phyloP scores from a whole-genome alignment of 345 rosid species.

The Corymbia maculata region DNA sequence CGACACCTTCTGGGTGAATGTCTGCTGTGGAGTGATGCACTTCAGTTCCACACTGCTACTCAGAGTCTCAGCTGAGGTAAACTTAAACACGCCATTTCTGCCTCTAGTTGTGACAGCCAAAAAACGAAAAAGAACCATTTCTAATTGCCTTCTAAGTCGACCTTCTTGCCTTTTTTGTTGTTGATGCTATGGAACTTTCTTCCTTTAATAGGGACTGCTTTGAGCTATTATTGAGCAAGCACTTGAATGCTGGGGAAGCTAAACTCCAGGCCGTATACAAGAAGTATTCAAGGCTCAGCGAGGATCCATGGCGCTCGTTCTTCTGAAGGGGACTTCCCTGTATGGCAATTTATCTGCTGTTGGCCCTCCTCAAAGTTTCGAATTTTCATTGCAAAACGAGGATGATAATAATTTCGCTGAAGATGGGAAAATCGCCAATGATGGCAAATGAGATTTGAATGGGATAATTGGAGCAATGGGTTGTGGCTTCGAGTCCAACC shows the following conservation, averaged over 20 bases:
- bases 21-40: background rate
- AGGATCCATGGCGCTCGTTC: background rate
- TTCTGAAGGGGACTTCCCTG: background rate
- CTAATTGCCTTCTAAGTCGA: background rate
- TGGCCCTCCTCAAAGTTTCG: background rate
- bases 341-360: background rate
- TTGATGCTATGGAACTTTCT: background rate
- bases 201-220: background rate
- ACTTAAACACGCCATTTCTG: background rate
- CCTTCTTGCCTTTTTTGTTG: background rate
- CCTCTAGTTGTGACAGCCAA: background rate
- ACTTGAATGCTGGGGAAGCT: background rate
- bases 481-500: background rate
- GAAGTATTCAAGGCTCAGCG: background rate
- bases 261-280: background rate
- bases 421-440: rapidly evolving
- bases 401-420: background rate
- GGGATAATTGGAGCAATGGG: background rate
- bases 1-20: background rate
- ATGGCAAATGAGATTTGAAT: background rate
- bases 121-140: too few species aligned
- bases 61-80: background rate
- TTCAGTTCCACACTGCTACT: background rate
- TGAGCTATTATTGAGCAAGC: background rate
- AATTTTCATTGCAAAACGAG: rapidly evolving